Conservation (phyloP, 1,284 basidiomycete species). For the Afroboletus lepidellus region DNA sequence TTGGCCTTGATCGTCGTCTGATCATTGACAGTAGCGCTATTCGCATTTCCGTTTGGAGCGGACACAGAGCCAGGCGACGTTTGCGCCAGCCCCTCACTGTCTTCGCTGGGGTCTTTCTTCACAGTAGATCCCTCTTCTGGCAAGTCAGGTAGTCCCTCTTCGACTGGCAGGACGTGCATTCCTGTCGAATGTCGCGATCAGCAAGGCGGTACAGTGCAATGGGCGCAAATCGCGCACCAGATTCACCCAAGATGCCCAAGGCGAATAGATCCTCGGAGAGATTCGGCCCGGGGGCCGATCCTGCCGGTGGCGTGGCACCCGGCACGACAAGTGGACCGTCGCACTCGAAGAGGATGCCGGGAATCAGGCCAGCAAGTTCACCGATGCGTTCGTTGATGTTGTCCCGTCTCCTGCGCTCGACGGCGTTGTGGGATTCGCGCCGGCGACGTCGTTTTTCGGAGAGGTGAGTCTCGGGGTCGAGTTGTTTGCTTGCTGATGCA, state of each 20-base stretch:
- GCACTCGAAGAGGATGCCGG: slow-evolving; percentile 75
- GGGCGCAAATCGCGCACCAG: slow-evolving; percentile 16
- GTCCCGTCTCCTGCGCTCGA: slow-evolving; percentile 82
- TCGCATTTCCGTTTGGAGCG: slow-evolving; percentile 3
- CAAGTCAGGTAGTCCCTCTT: slow-evolving; percentile 30
- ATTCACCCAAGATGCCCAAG: slow-evolving; percentile 20
- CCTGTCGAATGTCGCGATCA: slow-evolving; percentile 8
- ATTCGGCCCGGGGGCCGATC: slow-evolving; percentile 10
- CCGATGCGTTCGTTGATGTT: slow-evolving; percentile 95
- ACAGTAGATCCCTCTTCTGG: slow-evolving; percentile 32
- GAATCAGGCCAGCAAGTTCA: slow-evolving; percentile 85
- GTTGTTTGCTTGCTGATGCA: slow-evolving; percentile 19
- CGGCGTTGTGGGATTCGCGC: slow-evolving; percentile 87
- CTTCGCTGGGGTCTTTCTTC: slow-evolving; percentile 35
- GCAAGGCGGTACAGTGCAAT: neutral
- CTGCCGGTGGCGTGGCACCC: slow-evolving; percentile 13
- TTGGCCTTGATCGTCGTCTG: slow-evolving; percentile 66
- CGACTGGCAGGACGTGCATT: slow-evolving; percentile 27
- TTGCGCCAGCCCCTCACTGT: slow-evolving; percentile 20
- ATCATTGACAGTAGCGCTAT: slow-evolving; percentile 23
- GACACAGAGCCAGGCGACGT: slow-evolving; percentile 16
- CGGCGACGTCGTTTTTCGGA: slow-evolving; percentile 77
- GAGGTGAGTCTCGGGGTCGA: slow-evolving; percentile 41
- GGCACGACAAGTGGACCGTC: slow-evolving; percentile 32
- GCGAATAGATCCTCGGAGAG: slow-evolving; percentile 23